A percentile compares a stretch with the other conserved stretches of the same genome.
Conservation (phyloP, 257 asterid species). For the Nicotiana paniculata region DNA sequence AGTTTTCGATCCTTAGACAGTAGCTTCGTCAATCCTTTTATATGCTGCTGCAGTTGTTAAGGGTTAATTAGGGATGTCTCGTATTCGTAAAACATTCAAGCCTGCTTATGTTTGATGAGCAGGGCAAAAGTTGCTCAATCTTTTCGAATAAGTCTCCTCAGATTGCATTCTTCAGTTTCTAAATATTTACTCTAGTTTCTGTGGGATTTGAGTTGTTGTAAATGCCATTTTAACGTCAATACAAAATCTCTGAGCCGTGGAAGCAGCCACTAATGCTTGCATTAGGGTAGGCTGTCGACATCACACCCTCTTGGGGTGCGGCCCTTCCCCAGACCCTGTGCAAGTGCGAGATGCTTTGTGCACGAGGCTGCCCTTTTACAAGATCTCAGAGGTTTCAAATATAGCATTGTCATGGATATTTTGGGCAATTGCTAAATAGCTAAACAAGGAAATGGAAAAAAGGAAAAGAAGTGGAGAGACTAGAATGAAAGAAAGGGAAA, state of each 20-base stretch:
- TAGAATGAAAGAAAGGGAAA: not conserved
- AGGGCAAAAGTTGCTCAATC: not conserved
- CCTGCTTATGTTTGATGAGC: not conserved
- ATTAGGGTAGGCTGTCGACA: no score
- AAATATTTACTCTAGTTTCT: not conserved
- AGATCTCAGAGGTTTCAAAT: not conserved
- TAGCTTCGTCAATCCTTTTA: not conserved
- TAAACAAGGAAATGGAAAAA: not conserved
- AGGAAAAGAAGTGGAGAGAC: not conserved
- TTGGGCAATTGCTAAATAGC: not conserved
- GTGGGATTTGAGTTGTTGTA: not conserved
- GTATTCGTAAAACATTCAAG: not conserved
- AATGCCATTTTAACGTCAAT: not conserved
- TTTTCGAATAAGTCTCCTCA: not conserved
- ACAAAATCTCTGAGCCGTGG: not conserved
- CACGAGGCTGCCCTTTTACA: no score
- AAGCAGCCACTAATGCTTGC: no score
- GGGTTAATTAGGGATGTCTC: not conserved
- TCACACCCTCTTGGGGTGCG: no score
- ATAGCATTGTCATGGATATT: not conserved
- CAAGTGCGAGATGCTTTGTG: no score
- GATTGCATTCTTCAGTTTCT: not conserved
- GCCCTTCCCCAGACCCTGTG: no score
- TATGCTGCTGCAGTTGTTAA: not conserved
- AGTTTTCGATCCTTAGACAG: not conserved